Base-by-base conservation (phyloP, 139 green algal species). In the Pseudopediastrum boryanum region DNA sequence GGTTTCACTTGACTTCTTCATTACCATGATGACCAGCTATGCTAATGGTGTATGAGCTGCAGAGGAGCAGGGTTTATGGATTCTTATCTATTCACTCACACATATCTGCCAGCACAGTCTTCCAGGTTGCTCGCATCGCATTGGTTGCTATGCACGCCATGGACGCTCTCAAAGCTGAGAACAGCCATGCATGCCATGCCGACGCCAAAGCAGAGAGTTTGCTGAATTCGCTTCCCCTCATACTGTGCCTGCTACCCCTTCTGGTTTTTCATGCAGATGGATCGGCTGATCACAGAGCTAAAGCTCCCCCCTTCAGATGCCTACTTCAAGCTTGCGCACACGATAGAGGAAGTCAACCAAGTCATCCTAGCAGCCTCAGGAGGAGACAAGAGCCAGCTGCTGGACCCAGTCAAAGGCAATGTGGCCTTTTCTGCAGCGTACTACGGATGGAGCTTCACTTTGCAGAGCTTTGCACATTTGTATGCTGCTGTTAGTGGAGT, bases 241-340 rank as follows among this genome's bases (percentile, higher is more conserved):
- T n/a, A n/a, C n/a, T n/a, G n/a, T 58, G 48, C 48, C 21, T 58
- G 48, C 48, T 58, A 21, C 21, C 48, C 48, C 21, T 58, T 58
- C 48, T 58, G 16, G 21, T 58, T 21, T 58, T 58, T 19, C 3
- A 27, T 39, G 27, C 70, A 94, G 90, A 83, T 98, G 56, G 95
- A 98, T 85, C 86, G 96, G 1, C 89, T 99, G 25, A 98, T 99
- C 65, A 94, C 89, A 12, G 96, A 99, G 90, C 92, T 99, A 23
- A 99, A 99, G 88, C 88, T 99, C 54, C 96, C 96, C 0, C 96
- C 96, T 2, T 77, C 83, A n/a, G 96, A 99, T 79, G 96, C 96
- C 1, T 99, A 99, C 84, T 89, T 97, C 91, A 99, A 99, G 89
- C 83, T 99, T 71, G 85, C 90, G 39, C 94, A 98, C 91, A 97